A percentile compares a stretch with the other conserved stretches of the same genome.
These are phyloP conservation scores for Aspergillus avenaceus DNA, from an alignment of 495 filamentous ascomycete species.

Conservation along the genomic window DNA sequence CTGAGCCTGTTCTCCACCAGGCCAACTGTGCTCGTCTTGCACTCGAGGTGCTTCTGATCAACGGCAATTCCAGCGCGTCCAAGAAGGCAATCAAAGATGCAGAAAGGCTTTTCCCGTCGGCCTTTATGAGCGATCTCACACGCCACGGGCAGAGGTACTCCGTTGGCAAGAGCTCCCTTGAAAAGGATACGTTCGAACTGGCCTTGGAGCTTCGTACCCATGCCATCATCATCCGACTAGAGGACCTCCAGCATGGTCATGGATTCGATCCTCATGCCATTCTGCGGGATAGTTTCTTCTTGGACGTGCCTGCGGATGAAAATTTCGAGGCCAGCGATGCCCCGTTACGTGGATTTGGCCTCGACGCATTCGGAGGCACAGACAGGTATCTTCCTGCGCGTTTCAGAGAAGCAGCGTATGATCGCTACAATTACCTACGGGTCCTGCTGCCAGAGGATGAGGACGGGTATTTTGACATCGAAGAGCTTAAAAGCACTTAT, in stretches of 20 bases:
- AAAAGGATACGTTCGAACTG: conserved; percentile 30
- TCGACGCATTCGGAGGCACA: conserved; percentile 21
- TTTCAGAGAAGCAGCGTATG: conserved; percentile 25
- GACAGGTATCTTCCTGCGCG: conserved; percentile 31
- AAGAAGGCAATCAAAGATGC: conserved; percentile 24
- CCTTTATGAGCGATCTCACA: conserved; percentile 26
- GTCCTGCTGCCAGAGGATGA: conserved; percentile 18
- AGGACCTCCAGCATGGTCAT: conserved; percentile 21
- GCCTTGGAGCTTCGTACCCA: conserved; percentile 41
- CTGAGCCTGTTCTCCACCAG: conserved; percentile 25
- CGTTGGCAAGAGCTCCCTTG: conserved; percentile 24
- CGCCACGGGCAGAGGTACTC: background rate
- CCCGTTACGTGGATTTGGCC: conserved; percentile 32
- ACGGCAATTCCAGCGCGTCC: conserved; percentile 9
- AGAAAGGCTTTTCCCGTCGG: conserved; percentile 29
- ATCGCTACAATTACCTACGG: conserved; percentile 31
- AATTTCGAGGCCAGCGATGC: conserved; percentile 5
- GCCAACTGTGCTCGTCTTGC: conserved; percentile 40
- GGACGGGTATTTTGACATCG: conserved; percentile 19
- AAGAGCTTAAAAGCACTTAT: conserved; percentile 21
- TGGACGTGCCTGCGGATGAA: conserved; percentile 14
- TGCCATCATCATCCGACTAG: conserved; percentile 27
- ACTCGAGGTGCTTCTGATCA: conserved; percentile 25
- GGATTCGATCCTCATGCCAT: conserved; percentile 24
- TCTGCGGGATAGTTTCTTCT: conserved; percentile 26